Conservation (phyloP, 495 filamentous ascomycete species). For the Elasticomyces elasticus region DNA sequence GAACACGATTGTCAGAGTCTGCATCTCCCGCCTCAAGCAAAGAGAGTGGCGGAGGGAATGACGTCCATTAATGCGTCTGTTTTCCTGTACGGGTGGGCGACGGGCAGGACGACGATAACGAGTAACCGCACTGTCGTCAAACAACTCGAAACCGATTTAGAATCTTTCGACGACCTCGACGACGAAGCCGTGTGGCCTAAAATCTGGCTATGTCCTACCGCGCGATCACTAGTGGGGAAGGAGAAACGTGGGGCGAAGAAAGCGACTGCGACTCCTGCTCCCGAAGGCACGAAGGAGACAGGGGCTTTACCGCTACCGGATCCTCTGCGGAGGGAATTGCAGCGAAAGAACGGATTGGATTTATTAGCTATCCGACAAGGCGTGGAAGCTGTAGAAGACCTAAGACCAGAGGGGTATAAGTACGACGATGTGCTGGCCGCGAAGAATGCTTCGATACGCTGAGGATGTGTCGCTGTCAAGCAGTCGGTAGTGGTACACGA, state of each 20-base stretch:
- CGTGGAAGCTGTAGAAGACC: constrained; percentile 7
- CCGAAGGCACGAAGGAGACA: not conserved
- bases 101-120: constrained; percentile 51
- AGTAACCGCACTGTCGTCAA: constrained; percentile 57
- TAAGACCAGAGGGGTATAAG: constrained; percentile 11
- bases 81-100: constrained; percentile 59
- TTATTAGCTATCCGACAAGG: constrained; percentile 6
- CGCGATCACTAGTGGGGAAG: constrained; percentile 20
- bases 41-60: constrained; percentile 30
- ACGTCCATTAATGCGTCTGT: constrained; percentile 53
- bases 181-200: constrained; percentile 25
- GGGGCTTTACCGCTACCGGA: constrained; percentile 13
- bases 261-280: not conserved
- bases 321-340: constrained; percentile 12
- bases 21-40: constrained; percentile 19
- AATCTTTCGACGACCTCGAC: constrained; percentile 36
- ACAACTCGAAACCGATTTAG: constrained; percentile 42
- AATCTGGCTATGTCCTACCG: constrained; percentile 22
- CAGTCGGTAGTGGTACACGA: no score
- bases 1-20: constrained; percentile 2
- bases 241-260: constrained; percentile 21
- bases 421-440: constrained; percentile 14
- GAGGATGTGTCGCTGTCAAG: no score
- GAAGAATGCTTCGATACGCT: constrained; percentile 12
- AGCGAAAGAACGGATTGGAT: constrained; percentile 15